phyloP scores from a whole-genome alignment of 192 early-diverging fungal genomes.

The Coemansia sp. region DNA sequence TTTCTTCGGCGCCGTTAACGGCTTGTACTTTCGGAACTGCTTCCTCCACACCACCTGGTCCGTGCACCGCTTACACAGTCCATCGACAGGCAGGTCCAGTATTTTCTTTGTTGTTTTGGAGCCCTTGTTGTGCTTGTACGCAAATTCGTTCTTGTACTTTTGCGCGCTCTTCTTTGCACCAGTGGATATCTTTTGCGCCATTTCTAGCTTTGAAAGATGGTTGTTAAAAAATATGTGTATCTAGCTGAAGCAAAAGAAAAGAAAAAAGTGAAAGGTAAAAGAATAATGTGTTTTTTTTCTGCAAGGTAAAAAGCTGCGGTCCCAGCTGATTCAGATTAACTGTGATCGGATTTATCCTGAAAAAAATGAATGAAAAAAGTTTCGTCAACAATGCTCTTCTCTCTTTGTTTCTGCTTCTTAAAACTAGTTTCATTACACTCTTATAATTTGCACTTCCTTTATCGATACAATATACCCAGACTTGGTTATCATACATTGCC shows the following conservation, averaged over 20 bases:
- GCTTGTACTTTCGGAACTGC: slow-evolving; percentile 96
- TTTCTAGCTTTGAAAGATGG: neutral
- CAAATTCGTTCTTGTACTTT: slow-evolving; percentile 87
- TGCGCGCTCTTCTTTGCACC: slow-evolving; percentile 71
- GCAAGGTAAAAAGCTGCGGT: neutral
- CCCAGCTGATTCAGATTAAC: neutral
- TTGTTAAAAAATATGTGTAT: neutral
- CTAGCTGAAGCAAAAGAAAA: neutral
- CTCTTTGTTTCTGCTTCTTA: too few relatives aligned
- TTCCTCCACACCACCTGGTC: slow-evolving; percentile 83
- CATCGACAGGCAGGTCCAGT: slow-evolving; percentile 72
- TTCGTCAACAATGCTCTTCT: neutral
- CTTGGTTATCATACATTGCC: neutral
- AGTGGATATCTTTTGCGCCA: slow-evolving; percentile 43
- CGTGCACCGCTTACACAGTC: slow-evolving; percentile 73
- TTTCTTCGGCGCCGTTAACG: slow-evolving; percentile 84
- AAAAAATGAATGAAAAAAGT: neutral
- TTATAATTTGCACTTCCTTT: too few relatives aligned
- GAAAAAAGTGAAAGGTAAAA: neutral
- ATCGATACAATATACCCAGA: neutral
- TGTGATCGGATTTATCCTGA: neutral
- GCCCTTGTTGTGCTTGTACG: slow-evolving; percentile 84
- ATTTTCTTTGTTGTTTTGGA: slow-evolving; percentile 77
- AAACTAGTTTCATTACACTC: too few relatives aligned
- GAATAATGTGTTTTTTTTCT: neutral